Percentiles rank a stretch among this genome's conserved stretches.
phyloP scores from a whole-genome alignment of 768 basidiomycete species.

The Tubosaeta sp. region DNA sequence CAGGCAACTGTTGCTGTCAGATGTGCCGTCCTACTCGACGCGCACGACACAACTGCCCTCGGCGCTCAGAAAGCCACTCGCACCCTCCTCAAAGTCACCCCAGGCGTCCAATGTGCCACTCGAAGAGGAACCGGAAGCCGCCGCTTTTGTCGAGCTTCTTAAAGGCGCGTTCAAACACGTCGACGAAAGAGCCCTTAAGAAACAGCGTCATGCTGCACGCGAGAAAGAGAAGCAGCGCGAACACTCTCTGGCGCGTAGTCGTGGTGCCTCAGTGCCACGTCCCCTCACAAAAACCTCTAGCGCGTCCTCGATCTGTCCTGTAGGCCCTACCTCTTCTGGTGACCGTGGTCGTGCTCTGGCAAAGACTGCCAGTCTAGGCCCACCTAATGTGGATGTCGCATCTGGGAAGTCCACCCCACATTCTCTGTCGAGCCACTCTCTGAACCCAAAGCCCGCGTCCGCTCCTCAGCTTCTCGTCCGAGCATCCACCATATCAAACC shows the following conservation, averaged over 20 bases:
- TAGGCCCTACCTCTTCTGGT: neutral
- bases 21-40: neutral
- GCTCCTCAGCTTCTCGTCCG: neutral
- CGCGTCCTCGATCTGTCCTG: constrained; percentile 7
- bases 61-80: neutral
- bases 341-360: constrained; percentile 3
- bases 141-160: constrained; percentile 22
- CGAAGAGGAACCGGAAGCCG: constrained; percentile 23
- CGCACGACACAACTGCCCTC: constrained; percentile 15
- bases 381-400: neutral
- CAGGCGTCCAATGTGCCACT: constrained; percentile 1
- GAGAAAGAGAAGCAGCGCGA: constrained; percentile 10
- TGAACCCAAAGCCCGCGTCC: constrained; percentile 8
- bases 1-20: neutral
- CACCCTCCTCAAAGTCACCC: neutral
- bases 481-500: neutral
- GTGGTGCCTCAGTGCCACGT: neutral
- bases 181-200: constrained; percentile 25
- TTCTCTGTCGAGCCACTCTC: constrained; percentile 10
- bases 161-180: constrained; percentile 18
- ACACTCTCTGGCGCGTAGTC: neutral
- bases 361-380: constrained; percentile 6
- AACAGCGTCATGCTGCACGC: constrained; percentile 17
- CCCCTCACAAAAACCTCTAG: constrained; percentile 16
- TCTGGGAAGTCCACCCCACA: constrained; percentile 13